Evolutionary conservation across 106 monocot genomes (phyloP).

Genomic region (Dendrobium catenatum): DNA sequence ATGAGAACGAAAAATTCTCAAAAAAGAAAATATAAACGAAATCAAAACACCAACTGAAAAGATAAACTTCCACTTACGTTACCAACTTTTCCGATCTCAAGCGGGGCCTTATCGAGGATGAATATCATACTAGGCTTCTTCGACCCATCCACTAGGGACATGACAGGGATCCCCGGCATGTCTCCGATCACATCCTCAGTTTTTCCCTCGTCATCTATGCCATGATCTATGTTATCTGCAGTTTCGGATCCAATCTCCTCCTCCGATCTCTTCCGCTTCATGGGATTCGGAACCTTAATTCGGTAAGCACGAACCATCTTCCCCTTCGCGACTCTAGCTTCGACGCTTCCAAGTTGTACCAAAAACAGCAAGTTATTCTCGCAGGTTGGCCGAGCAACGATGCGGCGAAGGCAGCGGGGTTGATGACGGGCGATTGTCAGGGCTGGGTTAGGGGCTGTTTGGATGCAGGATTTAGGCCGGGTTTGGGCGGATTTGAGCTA

Average conservation of each 20-base stretch:
- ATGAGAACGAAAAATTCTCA: no score
- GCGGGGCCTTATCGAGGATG: slow-evolving; percentile 62
- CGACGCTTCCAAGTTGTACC: no score
- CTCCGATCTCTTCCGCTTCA: slow-evolving; percentile 20
- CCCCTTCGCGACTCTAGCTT: no score
- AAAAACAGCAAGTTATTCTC: no score
- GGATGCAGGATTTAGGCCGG: no score
- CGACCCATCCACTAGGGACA: slow-evolving; percentile 8
- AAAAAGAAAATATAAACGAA: neutral
- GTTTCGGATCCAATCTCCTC: neutral
- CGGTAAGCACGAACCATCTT: slow-evolving; percentile 49
- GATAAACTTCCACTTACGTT: slow-evolving; percentile 28
- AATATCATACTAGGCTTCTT: slow-evolving; percentile 55
- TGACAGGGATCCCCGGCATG: slow-evolving; percentile 36
- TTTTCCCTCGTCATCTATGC: slow-evolving; percentile 4
- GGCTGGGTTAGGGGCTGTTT: no score
- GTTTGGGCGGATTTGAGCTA: no score
- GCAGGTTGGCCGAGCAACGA: no score
- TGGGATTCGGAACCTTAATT: slow-evolving; percentile 23
- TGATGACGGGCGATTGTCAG: no score
- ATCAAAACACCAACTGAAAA: neutral
- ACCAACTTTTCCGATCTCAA: slow-evolving; percentile 69
- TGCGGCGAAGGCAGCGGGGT: no score
- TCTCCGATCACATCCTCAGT: slow-evolving; percentile 15
- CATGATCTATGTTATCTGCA: neutral